Base-by-base conservation (phyloP, 192 early-diverging fungal genomes). In the Coemansia sp. region DNA sequence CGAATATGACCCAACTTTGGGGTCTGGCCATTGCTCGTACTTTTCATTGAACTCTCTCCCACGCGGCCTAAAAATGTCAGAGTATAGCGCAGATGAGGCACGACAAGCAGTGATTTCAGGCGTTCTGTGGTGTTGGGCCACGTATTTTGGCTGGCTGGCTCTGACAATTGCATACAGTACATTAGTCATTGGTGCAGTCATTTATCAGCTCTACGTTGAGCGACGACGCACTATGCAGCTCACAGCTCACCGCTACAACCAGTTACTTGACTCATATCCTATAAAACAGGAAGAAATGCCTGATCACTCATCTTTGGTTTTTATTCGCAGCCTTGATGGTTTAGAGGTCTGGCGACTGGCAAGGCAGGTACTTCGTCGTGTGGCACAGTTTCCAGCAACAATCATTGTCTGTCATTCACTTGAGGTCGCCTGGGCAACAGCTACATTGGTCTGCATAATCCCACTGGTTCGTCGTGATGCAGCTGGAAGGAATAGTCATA, bases 131-230 rank as follows among this genome's bases (percentile, higher is more conserved):
- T 72, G 70, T 46, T 78, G 76, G 76, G 71, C 62, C 16, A 72
- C 76, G 22, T 78, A 78, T 41, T 78, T 78, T 69, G 71, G 66
- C n/a, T 78, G 76, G 76, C 52, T 78, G 1, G 70, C 76, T 3
- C 44, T 78, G 27, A 78, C 76, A 9, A 53, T 78, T 0, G 41
- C 38, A 10, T 76, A 76, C 40, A 57, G 74, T 29, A 33, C 62
- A 2, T 12, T 76, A 27, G 69, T 76, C 16, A 67, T 76, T 8
- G 64, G 49, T 10, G 64, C 65, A 5, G 69, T 76, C 20, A 76
- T 76, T 0, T 70, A 64, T 20, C 63, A 64, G 11, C 39, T 76
- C 34, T 76, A 62, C 57, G 44, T 44, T 1, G 69, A 71, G 31
- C 68, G 63, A 1, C 74, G 40, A 18, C 69, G 53, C 18, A 63